phyloP scores from a whole-genome alignment of 2,329 filamentous ascomycete species.

The Calonectria pseudoturangicola region DNA sequence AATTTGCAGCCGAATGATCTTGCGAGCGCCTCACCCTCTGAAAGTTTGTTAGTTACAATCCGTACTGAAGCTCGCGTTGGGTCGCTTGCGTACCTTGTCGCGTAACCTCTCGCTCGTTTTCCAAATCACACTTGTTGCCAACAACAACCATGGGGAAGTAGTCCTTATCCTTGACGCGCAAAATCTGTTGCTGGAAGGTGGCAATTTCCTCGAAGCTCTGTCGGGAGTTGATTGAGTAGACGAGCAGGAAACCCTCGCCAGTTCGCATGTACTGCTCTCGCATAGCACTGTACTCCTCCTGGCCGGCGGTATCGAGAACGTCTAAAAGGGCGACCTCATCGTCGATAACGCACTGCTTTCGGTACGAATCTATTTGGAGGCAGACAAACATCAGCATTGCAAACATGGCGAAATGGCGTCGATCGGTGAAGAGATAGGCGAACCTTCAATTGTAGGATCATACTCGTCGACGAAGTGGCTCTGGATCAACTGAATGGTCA shows the following conservation, averaged over 20 bases:
- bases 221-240: constrained; percentile 98
- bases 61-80: background rate
- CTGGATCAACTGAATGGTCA: constrained; percentile 97
- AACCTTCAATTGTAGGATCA: constrained; percentile 99
- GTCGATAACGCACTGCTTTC: constrained; percentile 99
- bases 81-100: constrained; percentile 84
- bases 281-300: constrained; percentile 99
- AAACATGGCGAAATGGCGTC: background rate
- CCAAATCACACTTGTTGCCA: constrained; percentile 99
- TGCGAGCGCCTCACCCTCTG: constrained; percentile 93
- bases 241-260: constrained; percentile 96
- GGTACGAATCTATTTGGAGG: constrained; percentile 87
- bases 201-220: constrained; percentile 99
- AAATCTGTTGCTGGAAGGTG: constrained; percentile 98
- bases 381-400: constrained; percentile 13
- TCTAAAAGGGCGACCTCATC: constrained; percentile 98
- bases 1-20: constrained; percentile 96
- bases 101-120: constrained; percentile 91
- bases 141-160: constrained; percentile 99
- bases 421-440: constrained; percentile 54
- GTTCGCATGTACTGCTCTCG: constrained; percentile 99
- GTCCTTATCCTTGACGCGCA: constrained; percentile 99
- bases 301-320: constrained; percentile 97
- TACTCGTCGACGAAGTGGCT: constrained; percentile 99
- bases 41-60: constrained; percentile 46